These are phyloP conservation scores for Diplodia intermedia DNA, from an alignment of 2,329 filamentous ascomycete genomes.

Conservation along the genomic window DNA sequence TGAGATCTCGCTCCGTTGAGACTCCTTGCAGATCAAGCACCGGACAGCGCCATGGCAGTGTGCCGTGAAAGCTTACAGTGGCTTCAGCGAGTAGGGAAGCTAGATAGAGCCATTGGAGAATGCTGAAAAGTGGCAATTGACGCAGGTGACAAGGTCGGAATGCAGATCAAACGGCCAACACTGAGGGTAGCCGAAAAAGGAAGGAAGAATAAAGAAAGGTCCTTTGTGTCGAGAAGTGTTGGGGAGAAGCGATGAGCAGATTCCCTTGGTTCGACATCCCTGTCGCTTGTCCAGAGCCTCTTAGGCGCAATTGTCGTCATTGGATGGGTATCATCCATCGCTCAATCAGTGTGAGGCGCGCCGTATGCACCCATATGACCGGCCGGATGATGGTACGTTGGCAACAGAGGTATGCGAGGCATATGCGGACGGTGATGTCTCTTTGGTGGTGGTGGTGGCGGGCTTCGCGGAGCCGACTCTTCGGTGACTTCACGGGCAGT, in stretches of 20 bases:
- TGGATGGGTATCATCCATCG: not conserved
- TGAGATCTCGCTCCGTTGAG: not conserved
- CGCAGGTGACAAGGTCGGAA: not conserved
- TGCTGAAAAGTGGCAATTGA: not conserved
- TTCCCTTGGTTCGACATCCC: too few relatives aligned
- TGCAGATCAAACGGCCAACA: not conserved
- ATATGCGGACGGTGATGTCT: conserved; percentile 10
- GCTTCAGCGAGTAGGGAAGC: not conserved
- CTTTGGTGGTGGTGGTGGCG: not conserved
- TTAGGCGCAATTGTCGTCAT: not conserved
- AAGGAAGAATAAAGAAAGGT: not conserved
- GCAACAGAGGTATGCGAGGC: conserved; percentile 1
- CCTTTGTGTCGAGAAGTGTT: not conserved
- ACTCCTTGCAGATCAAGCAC: not conserved
- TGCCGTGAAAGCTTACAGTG: not conserved
- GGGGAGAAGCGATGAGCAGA: not conserved
- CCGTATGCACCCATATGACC: conserved; percentile 6
- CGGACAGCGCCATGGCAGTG: not conserved
- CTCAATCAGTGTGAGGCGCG: conserved; percentile 10
- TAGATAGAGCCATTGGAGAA: not conserved
- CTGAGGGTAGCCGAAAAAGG: not conserved
- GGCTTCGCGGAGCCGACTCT: not conserved
- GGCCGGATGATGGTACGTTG: not conserved
- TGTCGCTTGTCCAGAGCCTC: not conserved
- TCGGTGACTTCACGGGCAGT: conserved; percentile 2